Conservation (phyloP, 164 flowering plant species). For the Berberis vulgaris region DNA sequence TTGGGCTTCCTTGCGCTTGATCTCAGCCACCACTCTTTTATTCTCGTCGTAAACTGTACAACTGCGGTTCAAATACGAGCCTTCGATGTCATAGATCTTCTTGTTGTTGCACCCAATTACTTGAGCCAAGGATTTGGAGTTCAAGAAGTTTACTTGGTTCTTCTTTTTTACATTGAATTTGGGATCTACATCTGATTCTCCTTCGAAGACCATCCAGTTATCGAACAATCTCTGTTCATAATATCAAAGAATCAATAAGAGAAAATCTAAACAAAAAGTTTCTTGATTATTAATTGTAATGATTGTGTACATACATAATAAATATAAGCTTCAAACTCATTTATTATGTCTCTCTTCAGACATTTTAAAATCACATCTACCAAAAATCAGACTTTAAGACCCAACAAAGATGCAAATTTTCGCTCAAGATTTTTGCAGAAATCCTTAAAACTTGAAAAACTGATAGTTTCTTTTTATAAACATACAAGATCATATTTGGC, state of each 20-base stretch:
- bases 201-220: slow-evolving; percentile 56
- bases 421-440: no score
- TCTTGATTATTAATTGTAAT: no score
- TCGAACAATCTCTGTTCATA: slow-evolving; percentile 50
- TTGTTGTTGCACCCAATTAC: slow-evolving; percentile 15
- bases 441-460: no score
- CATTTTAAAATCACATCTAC: no score
- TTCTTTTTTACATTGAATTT: slow-evolving; percentile 36
- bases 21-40: slow-evolving; percentile 46
- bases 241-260: neutral
- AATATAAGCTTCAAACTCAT: no score
- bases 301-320: no score
- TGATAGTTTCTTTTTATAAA: no score
- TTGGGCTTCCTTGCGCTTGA: slow-evolving; percentile 48
- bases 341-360: no score
- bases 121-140: slow-evolving; percentile 34
- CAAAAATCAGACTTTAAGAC: no score
- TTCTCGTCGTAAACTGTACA: slow-evolving; percentile 47
- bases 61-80: slow-evolving; percentile 49
- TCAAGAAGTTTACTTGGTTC: slow-evolving; percentile 22
- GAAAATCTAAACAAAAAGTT: no score
- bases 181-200: slow-evolving; percentile 42
- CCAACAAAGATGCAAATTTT: no score
- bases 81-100: slow-evolving; percentile 41
- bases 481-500: no score